Conservation (phyloP, 306 rosid species). For the Medicago lupulina region DNA sequence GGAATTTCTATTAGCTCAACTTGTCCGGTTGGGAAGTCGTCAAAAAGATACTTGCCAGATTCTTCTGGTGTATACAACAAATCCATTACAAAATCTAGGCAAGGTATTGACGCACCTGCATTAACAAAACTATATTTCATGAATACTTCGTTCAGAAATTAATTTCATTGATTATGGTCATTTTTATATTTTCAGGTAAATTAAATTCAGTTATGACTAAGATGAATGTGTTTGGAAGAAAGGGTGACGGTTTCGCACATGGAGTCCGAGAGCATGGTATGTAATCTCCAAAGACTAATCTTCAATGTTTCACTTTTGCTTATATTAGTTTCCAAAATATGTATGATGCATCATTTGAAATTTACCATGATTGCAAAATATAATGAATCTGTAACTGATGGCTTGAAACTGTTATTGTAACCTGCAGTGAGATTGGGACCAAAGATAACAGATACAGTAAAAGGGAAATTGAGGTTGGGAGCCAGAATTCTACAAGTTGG, state of each 20-base stretch:
- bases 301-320: neutral
- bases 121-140: slow-evolving; percentile 22
- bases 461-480: too few relatives aligned
- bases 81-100: slow-evolving; percentile 48
- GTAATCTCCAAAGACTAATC: slow-evolving; percentile 2
- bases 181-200: slow-evolving; percentile 44
- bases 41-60: slow-evolving; percentile 50
- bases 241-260: slow-evolving; percentile 33
- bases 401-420: too few relatives aligned
- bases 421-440: too few relatives aligned
- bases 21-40: slow-evolving; percentile 31
- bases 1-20: slow-evolving; percentile 48
- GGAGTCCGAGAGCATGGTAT: slow-evolving; percentile 58
- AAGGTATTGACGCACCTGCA: slow-evolving; percentile 41
- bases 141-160: neutral
- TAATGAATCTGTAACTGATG: too few relatives aligned
- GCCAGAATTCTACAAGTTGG: too few relatives aligned
- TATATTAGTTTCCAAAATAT: too few relatives aligned
- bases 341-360: too few relatives aligned
- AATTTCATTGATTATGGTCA: neutral
- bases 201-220: slow-evolving; percentile 52
- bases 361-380: too few relatives aligned
- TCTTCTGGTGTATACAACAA: slow-evolving; percentile 44
- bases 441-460: too few relatives aligned
- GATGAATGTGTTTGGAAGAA: neutral